phyloP scores from a whole-genome alignment of 164 flowering plant genomes.

The Cinnamomum micranthum region DNA sequence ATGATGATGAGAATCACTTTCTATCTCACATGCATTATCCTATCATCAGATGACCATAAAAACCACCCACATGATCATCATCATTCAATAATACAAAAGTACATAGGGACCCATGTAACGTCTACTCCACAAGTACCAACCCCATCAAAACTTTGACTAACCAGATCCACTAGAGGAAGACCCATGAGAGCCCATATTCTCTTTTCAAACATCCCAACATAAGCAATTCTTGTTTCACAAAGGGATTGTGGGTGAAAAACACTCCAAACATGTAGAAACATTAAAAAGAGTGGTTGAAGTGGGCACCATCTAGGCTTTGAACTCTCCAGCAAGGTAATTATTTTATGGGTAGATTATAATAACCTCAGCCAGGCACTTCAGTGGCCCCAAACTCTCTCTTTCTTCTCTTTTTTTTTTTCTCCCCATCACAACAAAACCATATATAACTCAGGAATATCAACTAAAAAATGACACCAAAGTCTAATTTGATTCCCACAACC shows the following conservation, averaged over 20 bases:
- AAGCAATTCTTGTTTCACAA: neutral
- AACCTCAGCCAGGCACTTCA: too few relatives aligned
- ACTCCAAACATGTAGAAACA: neutral
- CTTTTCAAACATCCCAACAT: neutral
- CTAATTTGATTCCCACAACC: too few relatives aligned
- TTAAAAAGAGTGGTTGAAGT: conserved; percentile 4
- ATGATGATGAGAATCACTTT: neutral
- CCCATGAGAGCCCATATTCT: neutral
- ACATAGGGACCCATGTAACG: neutral
- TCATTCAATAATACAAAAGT: too few relatives aligned
- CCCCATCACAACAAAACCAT: too few relatives aligned
- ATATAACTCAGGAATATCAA: too few relatives aligned
- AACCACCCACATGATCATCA: too few relatives aligned
- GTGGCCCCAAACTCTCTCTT: too few relatives aligned
- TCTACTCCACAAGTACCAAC: conserved; percentile 7
- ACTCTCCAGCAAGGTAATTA: neutral
- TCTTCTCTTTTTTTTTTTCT: too few relatives aligned
- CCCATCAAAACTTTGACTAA: conserved; percentile 6
- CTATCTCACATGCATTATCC: neutral
- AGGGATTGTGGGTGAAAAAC: conserved; percentile 2
- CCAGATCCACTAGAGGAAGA: conserved; percentile 4
- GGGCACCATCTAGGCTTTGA: neutral
- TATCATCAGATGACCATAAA: neutral
- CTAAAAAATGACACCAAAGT: too few relatives aligned
- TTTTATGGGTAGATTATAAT: too few relatives aligned